Percentiles rank a stretch among this genome's conserved stretches.
Conservation (phyloP, 148 eudicot genomes). For the Silene uniflora region DNA sequence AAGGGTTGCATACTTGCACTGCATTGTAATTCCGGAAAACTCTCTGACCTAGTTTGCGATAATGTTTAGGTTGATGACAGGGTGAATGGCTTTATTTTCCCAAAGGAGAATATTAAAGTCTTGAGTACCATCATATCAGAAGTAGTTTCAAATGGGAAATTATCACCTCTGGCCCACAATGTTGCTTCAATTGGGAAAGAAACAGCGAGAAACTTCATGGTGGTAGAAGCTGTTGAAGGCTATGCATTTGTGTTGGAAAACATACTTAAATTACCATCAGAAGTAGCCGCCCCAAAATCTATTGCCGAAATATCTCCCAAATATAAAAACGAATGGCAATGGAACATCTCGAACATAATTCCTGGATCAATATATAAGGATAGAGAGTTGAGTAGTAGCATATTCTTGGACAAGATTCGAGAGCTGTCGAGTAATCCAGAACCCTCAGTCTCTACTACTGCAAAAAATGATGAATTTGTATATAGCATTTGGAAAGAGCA, state of each 20-base stretch:
- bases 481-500: constrained; percentile 79
- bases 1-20: too few species aligned
- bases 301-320: constrained; percentile 45
- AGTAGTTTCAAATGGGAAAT: constrained; percentile 50
- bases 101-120: constrained; percentile 57
- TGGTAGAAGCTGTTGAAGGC: constrained; percentile 63
- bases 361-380: constrained; percentile 27
- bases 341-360: constrained; percentile 49
- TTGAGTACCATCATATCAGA: constrained; percentile 46
- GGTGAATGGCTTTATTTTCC: constrained; percentile 79
- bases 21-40: not conserved
- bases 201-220: constrained; percentile 65
- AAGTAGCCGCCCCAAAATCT: constrained; percentile 55
- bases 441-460: constrained; percentile 24
- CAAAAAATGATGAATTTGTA: constrained; percentile 42
- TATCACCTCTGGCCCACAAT: constrained; percentile 56
- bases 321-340: constrained; percentile 62
- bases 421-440: constrained; percentile 37
- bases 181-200: constrained; percentile 64
- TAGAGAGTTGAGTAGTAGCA: constrained; percentile 30
- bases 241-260: constrained; percentile 61
- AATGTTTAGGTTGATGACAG: constrained; percentile 66
- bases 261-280: constrained; percentile 67
- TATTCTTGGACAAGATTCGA: constrained; percentile 48
- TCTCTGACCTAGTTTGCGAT: constrained; percentile 36